Percentiles rank a stretch among this genome's conserved stretches.
These are phyloP conservation scores for Exobasidium rhododendri DNA, from an alignment of 1,284 basidiomycete genomes.

Conservation along the genomic window DNA sequence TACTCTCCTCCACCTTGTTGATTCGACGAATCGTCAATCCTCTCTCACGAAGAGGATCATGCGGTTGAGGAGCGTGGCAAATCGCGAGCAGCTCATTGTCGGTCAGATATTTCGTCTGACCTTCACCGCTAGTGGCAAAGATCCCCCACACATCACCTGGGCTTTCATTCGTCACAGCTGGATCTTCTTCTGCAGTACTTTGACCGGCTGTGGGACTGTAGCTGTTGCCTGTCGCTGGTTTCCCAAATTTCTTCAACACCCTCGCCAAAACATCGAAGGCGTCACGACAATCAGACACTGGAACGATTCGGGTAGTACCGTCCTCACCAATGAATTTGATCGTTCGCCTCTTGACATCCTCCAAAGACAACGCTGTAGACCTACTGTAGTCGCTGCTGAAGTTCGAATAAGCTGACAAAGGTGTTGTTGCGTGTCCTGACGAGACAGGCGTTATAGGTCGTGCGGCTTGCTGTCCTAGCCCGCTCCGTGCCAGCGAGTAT, in stretches of 20 bases:
- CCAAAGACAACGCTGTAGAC: conserved; percentile 29
- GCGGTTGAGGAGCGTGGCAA: conserved; percentile 76
- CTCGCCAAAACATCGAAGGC: conserved; percentile 48
- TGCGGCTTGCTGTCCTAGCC: conserved; percentile 22
- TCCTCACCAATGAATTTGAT: conserved; percentile 53
- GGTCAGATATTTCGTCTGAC: conserved; percentile 43
- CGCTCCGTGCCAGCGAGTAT: conserved; percentile 43
- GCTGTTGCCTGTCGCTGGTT: conserved; percentile 37
- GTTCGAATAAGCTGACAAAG: background rate
- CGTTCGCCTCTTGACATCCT: conserved; percentile 44
- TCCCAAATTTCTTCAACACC: conserved; percentile 51
- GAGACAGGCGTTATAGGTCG: conserved; percentile 7
- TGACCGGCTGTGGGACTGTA: conserved; percentile 43
- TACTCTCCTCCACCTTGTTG: conserved; percentile 10
- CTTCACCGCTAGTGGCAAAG: conserved; percentile 41
- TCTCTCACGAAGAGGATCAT: conserved; percentile 72
- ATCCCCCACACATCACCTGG: conserved; percentile 44
- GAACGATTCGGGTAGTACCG: conserved; percentile 46
- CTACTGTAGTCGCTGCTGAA: conserved; percentile 14
- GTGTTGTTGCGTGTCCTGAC: conserved; percentile 1
- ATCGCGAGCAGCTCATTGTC: conserved; percentile 72
- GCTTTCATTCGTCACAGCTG: conserved; percentile 21
- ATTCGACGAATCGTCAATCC: conserved; percentile 66
- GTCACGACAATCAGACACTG: conserved; percentile 46
- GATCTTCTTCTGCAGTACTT: conserved; percentile 2